Evolutionary conservation across 768 basidiomycete species (phyloP).

Genomic region (Fomitopsis serialis): DNA sequence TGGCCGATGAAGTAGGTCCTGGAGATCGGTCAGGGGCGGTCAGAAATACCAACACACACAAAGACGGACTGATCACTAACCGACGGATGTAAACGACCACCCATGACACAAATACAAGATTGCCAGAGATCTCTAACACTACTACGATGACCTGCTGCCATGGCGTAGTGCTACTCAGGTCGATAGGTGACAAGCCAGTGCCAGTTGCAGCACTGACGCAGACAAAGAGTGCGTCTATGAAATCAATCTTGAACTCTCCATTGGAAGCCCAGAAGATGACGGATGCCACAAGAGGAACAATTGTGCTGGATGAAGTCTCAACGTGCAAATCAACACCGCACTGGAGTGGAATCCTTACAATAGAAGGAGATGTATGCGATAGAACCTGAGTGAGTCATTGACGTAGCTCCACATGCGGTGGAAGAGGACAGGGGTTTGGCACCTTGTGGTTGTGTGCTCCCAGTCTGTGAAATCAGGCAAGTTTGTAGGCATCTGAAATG

Average conservation of each 20-base stretch:
- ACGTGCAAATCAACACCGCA: neutral
- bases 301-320: constrained; percentile 10
- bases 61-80: constrained; percentile 8
- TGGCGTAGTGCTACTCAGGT: constrained; percentile 23
- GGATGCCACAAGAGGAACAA: constrained; percentile 35
- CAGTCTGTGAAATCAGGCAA: too few species aligned
- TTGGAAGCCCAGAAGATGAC: constrained; percentile 42
- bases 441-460: too few species aligned
- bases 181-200: constrained; percentile 25
- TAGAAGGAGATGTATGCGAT: too few species aligned
- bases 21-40: neutral
- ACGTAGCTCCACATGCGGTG: too few species aligned
- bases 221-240: constrained; percentile 34
- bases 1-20: constrained; percentile 20
- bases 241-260: constrained; percentile 28
- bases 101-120: constrained; percentile 31
- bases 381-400: too few species aligned
- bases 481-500: too few species aligned
- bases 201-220: constrained; percentile 32
- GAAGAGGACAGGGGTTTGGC: too few species aligned
- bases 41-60: too few species aligned
- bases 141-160: constrained; percentile 25
- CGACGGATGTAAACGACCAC: constrained; percentile 34
- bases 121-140: constrained; percentile 20
- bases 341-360: too few species aligned